Evolutionary conservation across 305 asterid species (phyloP).

Genomic region (Ajuga reptans): DNA sequence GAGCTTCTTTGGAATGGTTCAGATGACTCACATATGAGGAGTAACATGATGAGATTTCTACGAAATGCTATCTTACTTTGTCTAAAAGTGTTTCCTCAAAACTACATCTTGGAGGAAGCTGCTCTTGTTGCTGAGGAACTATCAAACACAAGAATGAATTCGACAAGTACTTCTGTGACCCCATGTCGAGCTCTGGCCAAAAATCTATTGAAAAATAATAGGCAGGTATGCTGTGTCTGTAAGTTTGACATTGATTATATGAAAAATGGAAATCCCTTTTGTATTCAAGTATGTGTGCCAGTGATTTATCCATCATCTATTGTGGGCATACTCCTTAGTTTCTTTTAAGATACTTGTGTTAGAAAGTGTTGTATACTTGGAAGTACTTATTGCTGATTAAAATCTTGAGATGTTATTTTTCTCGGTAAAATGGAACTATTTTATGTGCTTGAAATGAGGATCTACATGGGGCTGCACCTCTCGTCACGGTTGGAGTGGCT

Average conservation of each 20-base stretch:
- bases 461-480: background rate
- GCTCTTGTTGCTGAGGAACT: constrained; percentile 92
- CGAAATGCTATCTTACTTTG: constrained; percentile 79
- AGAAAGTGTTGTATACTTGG: background rate
- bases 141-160: constrained; percentile 57
- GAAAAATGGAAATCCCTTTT: background rate
- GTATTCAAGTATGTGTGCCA: background rate
- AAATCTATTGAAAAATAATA: constrained; percentile 63
- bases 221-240: constrained; percentile 56
- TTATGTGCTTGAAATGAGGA: background rate
- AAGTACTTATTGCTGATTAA: background rate
- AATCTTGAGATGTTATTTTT: background rate
- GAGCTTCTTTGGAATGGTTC: constrained; percentile 50
- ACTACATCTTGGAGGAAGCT: constrained; percentile 80
- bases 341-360: background rate
- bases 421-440: background rate
- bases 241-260: background rate
- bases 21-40: constrained; percentile 57
- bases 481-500: background rate
- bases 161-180: constrained; percentile 45
- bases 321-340: background rate
- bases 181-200: constrained; percentile 91
- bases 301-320: background rate
- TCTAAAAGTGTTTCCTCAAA: constrained; percentile 66
- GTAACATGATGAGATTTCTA: constrained; percentile 64